Evolutionary conservation across 2,329 filamentous ascomycete species (phyloP).

Genomic region (Didymella arachidicola): DNA sequence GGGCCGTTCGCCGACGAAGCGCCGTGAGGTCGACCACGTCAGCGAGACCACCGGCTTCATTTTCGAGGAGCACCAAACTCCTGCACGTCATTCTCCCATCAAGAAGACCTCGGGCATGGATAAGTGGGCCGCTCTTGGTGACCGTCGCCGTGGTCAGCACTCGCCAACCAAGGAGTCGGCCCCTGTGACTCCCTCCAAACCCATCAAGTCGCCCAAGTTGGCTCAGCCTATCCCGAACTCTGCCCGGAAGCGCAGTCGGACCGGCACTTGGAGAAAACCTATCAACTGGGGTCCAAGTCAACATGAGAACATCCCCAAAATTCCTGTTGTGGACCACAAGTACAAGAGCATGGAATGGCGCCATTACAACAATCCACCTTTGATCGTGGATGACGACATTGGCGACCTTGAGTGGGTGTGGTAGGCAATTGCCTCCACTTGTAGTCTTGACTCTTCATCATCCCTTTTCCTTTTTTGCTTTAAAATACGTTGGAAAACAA

Average conservation of each 20-base stretch:
- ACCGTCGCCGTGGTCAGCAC: conserved; percentile 74
- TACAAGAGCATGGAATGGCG: conserved; percentile 60
- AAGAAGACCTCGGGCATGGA: conserved; percentile 72
- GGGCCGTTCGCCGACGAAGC: conserved; percentile 46
- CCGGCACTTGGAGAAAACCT: conserved; percentile 49
- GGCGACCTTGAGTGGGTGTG: conserved; percentile 93
- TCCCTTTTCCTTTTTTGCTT: conserved; percentile 42
- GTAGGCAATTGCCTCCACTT: conserved; percentile 76
- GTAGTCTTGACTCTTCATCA: conserved; percentile 58
- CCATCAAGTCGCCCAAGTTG: conserved; percentile 48
- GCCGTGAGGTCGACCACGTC: conserved; percentile 66
- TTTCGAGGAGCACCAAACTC: conserved; percentile 68
- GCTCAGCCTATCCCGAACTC: conserved; percentile 44
- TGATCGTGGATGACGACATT: conserved; percentile 66
- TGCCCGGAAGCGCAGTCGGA: conserved; percentile 51
- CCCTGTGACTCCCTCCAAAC: conserved; percentile 53
- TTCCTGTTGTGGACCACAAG: conserved; percentile 52
- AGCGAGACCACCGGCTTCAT: conserved; percentile 74
- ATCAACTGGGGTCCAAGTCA: conserved; percentile 48
- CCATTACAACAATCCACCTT: conserved; percentile 48
- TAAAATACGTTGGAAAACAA: conserved; percentile 35
- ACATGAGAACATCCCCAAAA: conserved; percentile 43
- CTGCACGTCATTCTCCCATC: conserved; percentile 68
- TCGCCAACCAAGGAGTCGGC: conserved; percentile 17
- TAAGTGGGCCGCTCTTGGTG: conserved; percentile 89